Percentiles rank a stretch among this genome's conserved stretches.
Conservation (phyloP, 2,329 filamentous ascomycete genomes). For the Arachnomyces sp. region DNA sequence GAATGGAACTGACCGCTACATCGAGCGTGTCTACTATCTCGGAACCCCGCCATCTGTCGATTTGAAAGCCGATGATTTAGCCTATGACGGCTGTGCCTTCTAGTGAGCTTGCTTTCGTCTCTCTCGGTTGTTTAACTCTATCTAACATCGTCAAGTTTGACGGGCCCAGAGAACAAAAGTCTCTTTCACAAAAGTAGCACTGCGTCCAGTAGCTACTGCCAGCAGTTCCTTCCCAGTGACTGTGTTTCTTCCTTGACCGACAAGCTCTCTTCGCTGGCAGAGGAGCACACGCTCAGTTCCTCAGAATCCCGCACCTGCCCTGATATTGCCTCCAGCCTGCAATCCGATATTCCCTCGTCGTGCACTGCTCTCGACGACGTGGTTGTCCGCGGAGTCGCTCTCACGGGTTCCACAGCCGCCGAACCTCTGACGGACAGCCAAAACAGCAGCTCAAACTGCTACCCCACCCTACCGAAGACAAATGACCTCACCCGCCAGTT, state of each 20-base stretch:
- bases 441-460: slow-evolving; percentile 4
- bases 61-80: neutral
- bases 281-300: neutral
- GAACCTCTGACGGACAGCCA: slow-evolving; percentile 1
- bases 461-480: slow-evolving; percentile 4
- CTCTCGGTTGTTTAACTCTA: neutral
- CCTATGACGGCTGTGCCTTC: slow-evolving; percentile 2
- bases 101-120: neutral
- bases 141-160: too few relatives aligned
- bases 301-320: slow-evolving; percentile 1
- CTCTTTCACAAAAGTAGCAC: too few relatives aligned
- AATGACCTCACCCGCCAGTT: slow-evolving; percentile 4
- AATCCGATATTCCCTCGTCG: slow-evolving; percentile 1
- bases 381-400: slow-evolving; percentile 1
- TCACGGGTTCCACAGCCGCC: slow-evolving; percentile 1
- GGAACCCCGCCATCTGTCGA: slow-evolving; percentile 1
- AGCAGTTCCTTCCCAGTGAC: neutral
- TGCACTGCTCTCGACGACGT: neutral
- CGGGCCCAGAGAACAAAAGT: too few relatives aligned
- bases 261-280: slow-evolving; percentile 2
- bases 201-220: too few relatives aligned
- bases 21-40: slow-evolving; percentile 4
- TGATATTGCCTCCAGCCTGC: slow-evolving; percentile 1
- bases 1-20: slow-evolving; percentile 1
- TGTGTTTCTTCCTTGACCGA: neutral